These are phyloP conservation scores for Prinsepia uniflora DNA, from an alignment of 306 rosid species.

Conservation along the genomic window DNA sequence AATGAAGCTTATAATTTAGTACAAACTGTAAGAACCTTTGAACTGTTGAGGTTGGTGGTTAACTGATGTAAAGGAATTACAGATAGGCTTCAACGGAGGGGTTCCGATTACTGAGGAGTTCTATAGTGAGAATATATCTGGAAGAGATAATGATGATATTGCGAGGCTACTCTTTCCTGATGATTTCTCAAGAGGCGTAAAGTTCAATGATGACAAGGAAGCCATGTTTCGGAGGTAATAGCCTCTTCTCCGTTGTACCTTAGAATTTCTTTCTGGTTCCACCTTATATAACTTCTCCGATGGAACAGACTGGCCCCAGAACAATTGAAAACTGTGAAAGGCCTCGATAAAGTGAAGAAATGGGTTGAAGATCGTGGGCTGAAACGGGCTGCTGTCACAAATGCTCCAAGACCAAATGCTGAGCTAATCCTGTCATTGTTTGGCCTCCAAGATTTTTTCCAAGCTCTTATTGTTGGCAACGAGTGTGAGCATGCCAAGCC, in stretches of 20 bases:
- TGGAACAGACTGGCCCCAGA: constrained; percentile 65
- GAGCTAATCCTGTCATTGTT: constrained; percentile 74
- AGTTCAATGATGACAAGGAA: constrained; percentile 78
- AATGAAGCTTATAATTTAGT: neutral
- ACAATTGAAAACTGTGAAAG: constrained; percentile 64
- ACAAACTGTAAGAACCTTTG: neutral
- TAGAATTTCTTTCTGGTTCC: constrained; percentile 18
- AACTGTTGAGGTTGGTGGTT: constrained; percentile 22
- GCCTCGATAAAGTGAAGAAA: constrained; percentile 67
- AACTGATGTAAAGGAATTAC: constrained; percentile 28
- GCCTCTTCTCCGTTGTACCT: constrained; percentile 11
- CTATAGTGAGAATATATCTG: constrained; percentile 58
- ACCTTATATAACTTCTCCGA: constrained; percentile 10
- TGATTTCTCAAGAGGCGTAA: constrained; percentile 64
- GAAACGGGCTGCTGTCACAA: constrained; percentile 94
- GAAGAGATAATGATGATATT: constrained; percentile 77
- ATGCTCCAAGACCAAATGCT: constrained; percentile 86
- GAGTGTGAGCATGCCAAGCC: constrained; percentile 94
- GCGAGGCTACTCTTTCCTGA: constrained; percentile 64
- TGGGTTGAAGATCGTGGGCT: constrained; percentile 77
- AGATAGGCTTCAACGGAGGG: constrained; percentile 95
- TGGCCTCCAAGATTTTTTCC: constrained; percentile 79
- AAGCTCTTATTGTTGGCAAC: constrained; percentile 62
- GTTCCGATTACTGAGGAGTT: constrained; percentile 77
- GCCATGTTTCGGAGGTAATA: constrained; percentile 75